Evolutionary conservation across 768 basidiomycete species (phyloP), one percentile per base, ranked within the genome.

Genomic region (Lactifluus subvellereus): DNA sequence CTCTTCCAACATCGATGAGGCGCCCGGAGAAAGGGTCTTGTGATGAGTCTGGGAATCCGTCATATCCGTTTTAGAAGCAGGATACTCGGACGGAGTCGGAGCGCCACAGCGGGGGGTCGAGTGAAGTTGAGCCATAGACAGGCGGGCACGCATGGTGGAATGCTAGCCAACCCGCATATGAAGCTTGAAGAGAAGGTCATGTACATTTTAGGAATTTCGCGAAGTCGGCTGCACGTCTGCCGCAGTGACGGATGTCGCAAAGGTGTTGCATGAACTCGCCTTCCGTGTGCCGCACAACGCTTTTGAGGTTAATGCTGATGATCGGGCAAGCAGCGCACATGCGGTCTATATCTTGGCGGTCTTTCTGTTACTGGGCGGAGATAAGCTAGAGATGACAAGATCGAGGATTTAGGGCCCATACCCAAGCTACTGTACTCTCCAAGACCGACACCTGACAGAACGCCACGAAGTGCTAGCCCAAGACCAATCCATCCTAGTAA

Each of bases 321-420:
- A 52, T 60, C 27, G 51, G 42, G 37, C 13, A 7, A 38, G 30
- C 58, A 20, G 42, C 42, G 14, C 49, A 32, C 58, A 57, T 43
- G 33, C 45, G 45, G 9, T 18, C 42, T 35, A 42, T 45, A 9
- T 52, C 49, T 52, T 32, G 54, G 54, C 49, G 55, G 35, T 45
- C 33, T 53, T 57, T 32, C 43, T 47, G 43, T 54, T 16, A 27
- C 37, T 49, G 37, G 35, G n/a, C 54, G 61, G 51, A 55, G 60
- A 65, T 63, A 56, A 62, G 55, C 42, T 54, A 64, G 49, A 65
- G 54, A 64, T 62, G 48, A 32, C 16, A 18, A 42, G 18, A 60
- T 32, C 53, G 45, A 38, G 45, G 35, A 38, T 60, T 53, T 54
- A n/a, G n/a, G 35, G 11, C 20, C 18, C 30, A 32, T 43, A 38